Evolutionary conservation across 2,329 filamentous ascomycete genomes (phyloP), one percentile per base, ranked within the genome.

Genomic region (Cercospora sojina): DNA sequence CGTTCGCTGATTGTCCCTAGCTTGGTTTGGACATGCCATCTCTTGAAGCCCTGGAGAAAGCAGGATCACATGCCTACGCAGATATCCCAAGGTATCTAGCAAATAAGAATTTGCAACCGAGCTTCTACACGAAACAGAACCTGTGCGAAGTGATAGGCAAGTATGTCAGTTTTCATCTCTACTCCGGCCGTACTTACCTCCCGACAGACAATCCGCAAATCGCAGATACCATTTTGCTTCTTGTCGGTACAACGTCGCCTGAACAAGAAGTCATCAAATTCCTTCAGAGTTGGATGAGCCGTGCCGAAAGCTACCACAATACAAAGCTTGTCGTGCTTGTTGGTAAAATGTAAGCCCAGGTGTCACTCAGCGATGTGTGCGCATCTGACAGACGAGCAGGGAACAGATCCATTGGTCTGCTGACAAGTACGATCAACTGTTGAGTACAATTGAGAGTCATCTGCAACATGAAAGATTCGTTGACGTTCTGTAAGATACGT

Each of bases 401-500:
- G 56, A 59, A 20, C 56, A 38, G 56, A 41, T 59, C 20, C 31
- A 59, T 23, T 59, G 56, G 56, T 59, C 56, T 41, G 13, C 27
- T 38, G 10, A 3, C 32, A 10, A 41, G n/a, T 59, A 59, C 32
- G 32, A 59, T 20, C 18, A 20, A 41, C 7, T 59, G 29, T 59
- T 59, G 32, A 35, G 27, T 18, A 29, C 18, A 27, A 29, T 41
- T 38, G 16, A 29, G 13, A 41, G 20, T 38, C 18, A 41, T 41
- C 27, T 59, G 56, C 56, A 20, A 10, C 20, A 29, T 29, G 56
- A 59, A 57, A 31, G 27, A 23, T 59, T 20, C 4, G 56, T 20
- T 59, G n/a, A 38, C 25, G 56, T 59, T 59, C 32, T 38, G 56
- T 59, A 59, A 59, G 56, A 59, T 59, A 41, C 56, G 41, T n/a